Percentiles rank a stretch among this genome's conserved stretches.
phyloP scores from a whole-genome alignment of 495 filamentous ascomycete genomes.

The Diplogelasinospora grovesii region DNA sequence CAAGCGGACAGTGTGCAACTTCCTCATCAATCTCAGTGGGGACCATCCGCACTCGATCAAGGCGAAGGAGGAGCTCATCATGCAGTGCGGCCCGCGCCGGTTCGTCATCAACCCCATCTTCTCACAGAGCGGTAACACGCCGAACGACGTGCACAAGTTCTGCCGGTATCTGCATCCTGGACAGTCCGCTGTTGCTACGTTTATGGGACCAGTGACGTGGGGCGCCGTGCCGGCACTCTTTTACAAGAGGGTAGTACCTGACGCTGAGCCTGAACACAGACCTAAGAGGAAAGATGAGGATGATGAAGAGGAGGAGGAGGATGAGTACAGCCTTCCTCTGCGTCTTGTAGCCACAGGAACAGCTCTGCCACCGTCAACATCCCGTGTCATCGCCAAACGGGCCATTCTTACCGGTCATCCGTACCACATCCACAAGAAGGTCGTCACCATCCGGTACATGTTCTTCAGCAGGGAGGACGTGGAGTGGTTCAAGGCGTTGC shows the following conservation, averaged over 20 bases:
- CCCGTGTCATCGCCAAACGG: constrained; percentile 84
- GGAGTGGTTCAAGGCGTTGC: constrained; percentile 91
- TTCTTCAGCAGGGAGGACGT: constrained; percentile 97
- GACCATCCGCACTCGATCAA: constrained; percentile 66
- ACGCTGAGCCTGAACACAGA: too few relatives aligned
- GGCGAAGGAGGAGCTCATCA: constrained; percentile 81
- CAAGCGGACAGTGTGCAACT: constrained; percentile 81
- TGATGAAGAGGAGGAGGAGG: constrained; percentile 21
- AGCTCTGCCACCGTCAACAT: constrained; percentile 66
- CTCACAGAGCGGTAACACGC: constrained; percentile 73
- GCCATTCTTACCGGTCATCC: constrained; percentile 93
- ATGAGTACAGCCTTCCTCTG: constrained; percentile 34
- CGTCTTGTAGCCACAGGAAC: constrained; percentile 81
- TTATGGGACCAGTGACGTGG: constrained; percentile 88
- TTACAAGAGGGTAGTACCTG: constrained; percentile 52
- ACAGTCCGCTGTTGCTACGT: constrained; percentile 81
- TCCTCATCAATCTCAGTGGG: constrained; percentile 73
- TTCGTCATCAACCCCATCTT: constrained; percentile 86
- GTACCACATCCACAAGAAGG: constrained; percentile 94
- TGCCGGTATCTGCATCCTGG: constrained; percentile 90
- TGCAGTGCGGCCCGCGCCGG: constrained; percentile 82
- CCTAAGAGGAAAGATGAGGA: too few relatives aligned
- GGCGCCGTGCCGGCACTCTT: constrained; percentile 82
- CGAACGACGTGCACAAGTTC: constrained; percentile 95
- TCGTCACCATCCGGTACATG: constrained; percentile 97